Percentiles rank a stretch among this genome's conserved stretches.
These are phyloP conservation scores for Cryptococcus depauperatus DNA, from an alignment of 1,284 basidiomycete species.

Conservation along the genomic window DNA sequence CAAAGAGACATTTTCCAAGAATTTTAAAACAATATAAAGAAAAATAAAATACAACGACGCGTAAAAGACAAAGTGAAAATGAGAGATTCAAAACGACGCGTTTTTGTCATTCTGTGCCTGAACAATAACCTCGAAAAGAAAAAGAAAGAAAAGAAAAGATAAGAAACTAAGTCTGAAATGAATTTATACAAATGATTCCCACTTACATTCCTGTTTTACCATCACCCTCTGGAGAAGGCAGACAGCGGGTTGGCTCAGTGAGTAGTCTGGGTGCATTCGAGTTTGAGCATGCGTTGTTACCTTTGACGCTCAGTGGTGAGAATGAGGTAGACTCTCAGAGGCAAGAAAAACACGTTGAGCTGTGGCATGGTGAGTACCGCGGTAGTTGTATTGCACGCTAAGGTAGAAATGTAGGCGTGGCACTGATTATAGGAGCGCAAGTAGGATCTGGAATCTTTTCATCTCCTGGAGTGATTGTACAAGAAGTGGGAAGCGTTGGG, in stretches of 20 bases:
- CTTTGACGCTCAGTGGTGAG: constrained; percentile 62
- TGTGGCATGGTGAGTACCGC: constrained; percentile 59
- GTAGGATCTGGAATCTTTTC: constrained; percentile 92
- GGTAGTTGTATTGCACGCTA: not conserved
- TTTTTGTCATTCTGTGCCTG: too few relatives aligned
- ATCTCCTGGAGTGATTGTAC: constrained; percentile 81
- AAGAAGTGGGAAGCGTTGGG: constrained; percentile 74
- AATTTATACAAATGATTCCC: too few relatives aligned
- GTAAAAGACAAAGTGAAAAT: constrained; percentile 1
- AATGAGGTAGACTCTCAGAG: constrained; percentile 49
- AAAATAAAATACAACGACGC: constrained; percentile 2
- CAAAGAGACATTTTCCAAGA: constrained; percentile 65
- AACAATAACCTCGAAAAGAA: too few relatives aligned
- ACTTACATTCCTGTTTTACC: too few relatives aligned
- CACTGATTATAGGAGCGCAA: constrained; percentile 72
- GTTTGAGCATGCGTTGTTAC: constrained; percentile 66
- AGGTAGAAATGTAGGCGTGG: constrained; percentile 61
- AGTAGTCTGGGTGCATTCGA: constrained; percentile 55
- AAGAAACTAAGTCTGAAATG: too few relatives aligned
- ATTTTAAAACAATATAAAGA: not conserved
- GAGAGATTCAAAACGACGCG: not conserved
- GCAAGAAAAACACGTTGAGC: constrained; percentile 59
- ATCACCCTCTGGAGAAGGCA: too few relatives aligned
- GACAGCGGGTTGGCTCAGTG: too few relatives aligned
- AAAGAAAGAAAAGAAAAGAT: too few relatives aligned